Base-by-base conservation (phyloP, 2,329 filamentous ascomycete genomes). In the Cercospora zeina region DNA sequence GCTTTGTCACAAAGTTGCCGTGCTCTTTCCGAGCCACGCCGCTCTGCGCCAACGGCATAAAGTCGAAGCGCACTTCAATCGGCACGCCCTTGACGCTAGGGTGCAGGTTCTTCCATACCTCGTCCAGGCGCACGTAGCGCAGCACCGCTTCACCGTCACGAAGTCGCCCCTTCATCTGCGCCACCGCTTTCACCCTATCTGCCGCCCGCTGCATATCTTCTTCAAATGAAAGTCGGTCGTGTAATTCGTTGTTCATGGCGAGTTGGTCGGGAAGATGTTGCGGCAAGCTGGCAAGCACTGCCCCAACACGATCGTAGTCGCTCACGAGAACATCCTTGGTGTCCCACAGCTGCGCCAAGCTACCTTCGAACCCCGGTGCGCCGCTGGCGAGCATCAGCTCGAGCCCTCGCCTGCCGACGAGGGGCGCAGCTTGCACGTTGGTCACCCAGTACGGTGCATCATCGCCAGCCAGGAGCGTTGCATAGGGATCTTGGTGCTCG, bases 391-490 rank as follows among this genome's bases (percentile, higher is more conserved):
- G 62, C 57, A 74, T 62, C 34, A 74, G 53, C 47, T 73, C 71
- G n/a, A 71, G 39, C 2, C 71, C 72, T n/a, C 39, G 37, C 37
- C 63, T 60, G 21, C 69, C 72, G 7, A 75, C 63, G 11, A 74
- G 62, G 3, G 71, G 69, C n/a, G 71, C 71, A 13, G 65, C 71
- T 55, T 73, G 70, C 34, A 69, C 57, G 45, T 74, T 75, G 16
- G 71, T 66, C 4, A 74, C 61, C 68, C 68, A 72, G 8, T 62
- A 63, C 16, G 62, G 61, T 14, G 59, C 39, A 49, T 63, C 61
- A 31, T 53, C 53, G 31, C 56, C 61, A 14, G 66, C 63, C 14
- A 51, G 54, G 5, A 61, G 56, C n/a, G 62, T 54, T 21, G 49
- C 60, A 30, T 56, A 58, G 1, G 60, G 58, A 8, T 61, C 62